phyloP scores from a whole-genome alignment of 2,329 filamentous ascomycete genomes.

The Chaetomiaceae sp. region DNA sequence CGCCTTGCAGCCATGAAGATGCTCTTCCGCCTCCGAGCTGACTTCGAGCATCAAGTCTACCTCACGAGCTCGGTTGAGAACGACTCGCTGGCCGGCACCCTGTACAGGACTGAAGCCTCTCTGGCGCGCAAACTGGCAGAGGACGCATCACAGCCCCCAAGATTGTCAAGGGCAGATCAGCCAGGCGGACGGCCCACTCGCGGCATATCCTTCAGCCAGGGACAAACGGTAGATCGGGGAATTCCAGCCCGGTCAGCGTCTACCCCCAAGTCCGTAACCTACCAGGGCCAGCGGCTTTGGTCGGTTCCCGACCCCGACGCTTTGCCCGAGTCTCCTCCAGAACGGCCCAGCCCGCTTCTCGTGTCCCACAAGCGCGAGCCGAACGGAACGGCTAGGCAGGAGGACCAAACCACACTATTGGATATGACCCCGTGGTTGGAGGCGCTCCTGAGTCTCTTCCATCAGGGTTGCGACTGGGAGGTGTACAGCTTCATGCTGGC shows the following conservation, averaged over 20 bases:
- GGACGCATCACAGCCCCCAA: constrained; percentile 44
- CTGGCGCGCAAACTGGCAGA: constrained; percentile 48
- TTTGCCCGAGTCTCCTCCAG: constrained; percentile 45
- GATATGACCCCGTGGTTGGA: constrained; percentile 71
- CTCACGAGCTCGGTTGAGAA: constrained; percentile 67
- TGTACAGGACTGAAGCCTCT: constrained; percentile 61
- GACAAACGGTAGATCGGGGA: constrained; percentile 40
- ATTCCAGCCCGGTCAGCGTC: constrained; percentile 41
- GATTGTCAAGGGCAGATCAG: constrained; percentile 43
- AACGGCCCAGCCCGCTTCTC: constrained; percentile 48
- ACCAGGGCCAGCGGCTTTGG: constrained; percentile 52
- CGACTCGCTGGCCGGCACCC: constrained; percentile 64
- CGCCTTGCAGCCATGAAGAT: constrained; percentile 72
- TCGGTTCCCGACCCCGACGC: constrained; percentile 53
- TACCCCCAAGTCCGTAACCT: constrained; percentile 31
- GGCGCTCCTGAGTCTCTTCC: constrained; percentile 66
- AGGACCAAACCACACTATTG: constrained; percentile 35
- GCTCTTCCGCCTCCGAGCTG: constrained; percentile 76
- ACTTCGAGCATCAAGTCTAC: constrained; percentile 73
- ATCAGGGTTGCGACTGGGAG: constrained; percentile 79
- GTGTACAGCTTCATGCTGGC: constrained; percentile 86
- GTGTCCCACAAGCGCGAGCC: constrained; percentile 37
- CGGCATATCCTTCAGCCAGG: constrained; percentile 51
- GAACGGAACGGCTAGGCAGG: constrained; percentile 1
- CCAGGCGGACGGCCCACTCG: constrained; percentile 40